Evolutionary conservation across 805 yeast species (phyloP), one percentile per base, ranked within the genome.

Genomic region (Hanseniaspora taiwanica): DNA sequence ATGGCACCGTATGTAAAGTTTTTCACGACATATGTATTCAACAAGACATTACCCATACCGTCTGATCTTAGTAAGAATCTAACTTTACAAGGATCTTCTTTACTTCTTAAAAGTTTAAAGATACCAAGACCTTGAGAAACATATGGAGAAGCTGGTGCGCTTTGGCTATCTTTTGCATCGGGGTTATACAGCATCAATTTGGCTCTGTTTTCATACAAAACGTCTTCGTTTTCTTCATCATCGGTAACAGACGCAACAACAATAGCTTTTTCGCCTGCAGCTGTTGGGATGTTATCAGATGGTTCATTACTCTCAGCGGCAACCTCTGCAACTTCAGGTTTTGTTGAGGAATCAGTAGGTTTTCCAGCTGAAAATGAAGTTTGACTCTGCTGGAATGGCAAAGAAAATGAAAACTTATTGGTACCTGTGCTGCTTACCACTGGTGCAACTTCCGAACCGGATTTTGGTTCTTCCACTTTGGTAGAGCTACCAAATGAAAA

Each of bases 151-250:
- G 47, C 50, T 10, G 33, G 5, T 29, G 16, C 10, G 5, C 33
- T 18, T n/a, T 7, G 9, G 18, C 18, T 16, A 36, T 59, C 54
- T 36, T 72, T 72, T 35, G 73, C 68, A 18, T 65, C 68, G 2
- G 72, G 56, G 37, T 73, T 71, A 37, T 72, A 73, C 42, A 76
- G 65, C 72, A 76, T 75, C 36, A 85, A 64, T 53, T 85, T 85
- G 3, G 89, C 71, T 51, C 81, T 71, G 50, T 81, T 78, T 35
- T 78, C 71, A 49, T 71, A 81, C 20, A 73, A 51, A 1, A 68
- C 55, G 1, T 67, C 74, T 61, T 89, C 96, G 40, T 74, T 70
- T 60, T 86, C 96, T 61, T 89, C 96, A 16, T 96, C 96, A 70
- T 72, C n/a, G n/a, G n/a, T n/a, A n/a, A n/a, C 48, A 70, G 27